Base-by-base conservation (phyloP, 768 basidiomycete species). In the Hirschioporus abietinus region DNA sequence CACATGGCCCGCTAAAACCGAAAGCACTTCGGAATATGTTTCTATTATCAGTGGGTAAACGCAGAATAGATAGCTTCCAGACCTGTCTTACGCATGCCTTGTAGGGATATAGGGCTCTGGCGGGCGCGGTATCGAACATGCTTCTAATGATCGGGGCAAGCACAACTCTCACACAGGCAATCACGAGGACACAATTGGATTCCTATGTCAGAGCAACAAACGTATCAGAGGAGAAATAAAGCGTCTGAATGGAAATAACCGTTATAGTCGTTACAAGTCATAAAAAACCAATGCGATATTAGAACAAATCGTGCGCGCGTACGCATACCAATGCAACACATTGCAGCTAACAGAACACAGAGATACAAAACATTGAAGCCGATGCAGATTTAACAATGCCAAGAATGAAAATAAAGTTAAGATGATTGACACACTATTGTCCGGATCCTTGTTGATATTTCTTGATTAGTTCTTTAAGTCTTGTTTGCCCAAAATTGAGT, bases 381-480 rank as follows among this genome's bases (percentile, higher is more conserved):
- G 20, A 15, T 52, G 42, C 42, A 52, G 42, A 6, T 15, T 15
- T 10, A 5, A 30, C 2, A 52, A 52, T 52, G 42, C 42, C 42
- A 20, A 30, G 12, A 52, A 52, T 1, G 12, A 52, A 52, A 52
- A 52, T 52, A 20, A 52, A 5, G 20, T 20, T 52, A 52, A 15
- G 12, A 52, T 52, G 12, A 52, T 52, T 12, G 20, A 52, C 42
- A 52, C 42, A 52, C 42, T 52, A 52, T 52, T 52, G 42, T 52
- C 42, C 42, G 20, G 42, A 52, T 25, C 60, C 60, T 34, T 61
- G 60, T 76, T 93, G 91, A 73, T 92, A 93, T 72, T 91, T 90
- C 84, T 87, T 89, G 74, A 93, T 93, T 68, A 93, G 78, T 76
- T 92, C 91, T 66, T 90, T 79, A 70, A 93, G 76, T 67, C 88